A percentile compares a stretch with the other conserved stretches of the same genome.
These are phyloP conservation scores for Hymenoscyphus occultus DNA, from an alignment of 2,329 filamentous ascomycete genomes.

Conservation along the genomic window DNA sequence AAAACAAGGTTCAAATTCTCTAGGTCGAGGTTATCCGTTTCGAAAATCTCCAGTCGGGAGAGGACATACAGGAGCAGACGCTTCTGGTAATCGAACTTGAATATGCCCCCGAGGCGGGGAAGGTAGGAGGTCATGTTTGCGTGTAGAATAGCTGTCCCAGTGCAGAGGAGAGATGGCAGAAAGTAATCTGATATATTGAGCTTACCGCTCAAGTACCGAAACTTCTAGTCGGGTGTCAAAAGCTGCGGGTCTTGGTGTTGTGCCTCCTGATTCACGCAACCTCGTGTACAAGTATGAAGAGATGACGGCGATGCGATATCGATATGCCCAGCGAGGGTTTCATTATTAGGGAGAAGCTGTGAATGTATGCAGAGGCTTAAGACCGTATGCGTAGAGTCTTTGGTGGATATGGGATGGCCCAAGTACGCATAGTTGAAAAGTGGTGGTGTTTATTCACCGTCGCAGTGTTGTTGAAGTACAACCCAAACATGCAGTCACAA, in stretches of 20 bases:
- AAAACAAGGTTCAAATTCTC: slow-evolving; percentile 81
- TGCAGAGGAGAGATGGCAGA: not conserved
- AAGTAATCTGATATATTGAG: slow-evolving; percentile 11
- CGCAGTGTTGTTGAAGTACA: slow-evolving; percentile 2
- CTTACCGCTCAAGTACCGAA: slow-evolving; percentile 2
- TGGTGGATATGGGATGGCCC: not conserved
- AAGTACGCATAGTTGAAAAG: not conserved
- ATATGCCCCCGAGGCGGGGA: slow-evolving; percentile 21
- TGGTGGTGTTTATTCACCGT: slow-evolving; percentile 1
- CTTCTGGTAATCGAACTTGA: slow-evolving; percentile 73
- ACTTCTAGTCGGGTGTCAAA: slow-evolving; percentile 20
- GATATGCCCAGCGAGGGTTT: slow-evolving; percentile 12
- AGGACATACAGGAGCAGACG: slow-evolving; percentile 83
- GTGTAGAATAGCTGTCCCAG: not conserved
- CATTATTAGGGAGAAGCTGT: slow-evolving; percentile 23
- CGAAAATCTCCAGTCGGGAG: slow-evolving; percentile 78
- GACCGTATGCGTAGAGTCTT: not conserved
- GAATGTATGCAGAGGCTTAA: not conserved
- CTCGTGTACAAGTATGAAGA: slow-evolving; percentile 29
- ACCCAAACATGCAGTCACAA: slow-evolving; percentile 1
- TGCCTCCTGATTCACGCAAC: slow-evolving; percentile 26
- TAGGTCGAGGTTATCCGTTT: slow-evolving; percentile 80
- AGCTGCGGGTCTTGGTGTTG: slow-evolving; percentile 10
- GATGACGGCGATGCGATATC: slow-evolving; percentile 12
- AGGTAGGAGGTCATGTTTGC: slow-evolving; percentile 36